phyloP scores from a whole-genome alignment of 148 eudicot species.

The Chenopodium formosanum region DNA sequence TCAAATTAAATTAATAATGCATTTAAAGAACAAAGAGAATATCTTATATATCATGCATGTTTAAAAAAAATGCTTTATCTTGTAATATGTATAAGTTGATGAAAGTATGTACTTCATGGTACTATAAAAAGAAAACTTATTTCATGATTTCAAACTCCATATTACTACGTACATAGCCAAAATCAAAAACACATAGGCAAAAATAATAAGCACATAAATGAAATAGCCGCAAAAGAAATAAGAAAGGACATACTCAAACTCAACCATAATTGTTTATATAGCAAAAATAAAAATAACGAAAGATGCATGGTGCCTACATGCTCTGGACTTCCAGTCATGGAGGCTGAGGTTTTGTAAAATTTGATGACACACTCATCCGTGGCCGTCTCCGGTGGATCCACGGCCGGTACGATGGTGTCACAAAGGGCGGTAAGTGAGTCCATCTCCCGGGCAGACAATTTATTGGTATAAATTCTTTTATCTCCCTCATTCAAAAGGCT shows the following conservation, averaged over 20 bases:
- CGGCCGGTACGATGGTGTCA: constrained; percentile 54
- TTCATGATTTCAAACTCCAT: too few relatives aligned
- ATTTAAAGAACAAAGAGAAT: too few relatives aligned
- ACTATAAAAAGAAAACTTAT: too few relatives aligned
- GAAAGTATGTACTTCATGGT: neutral
- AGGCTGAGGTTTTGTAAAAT: constrained; percentile 50
- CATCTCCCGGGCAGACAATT: constrained; percentile 43
- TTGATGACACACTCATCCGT: constrained; percentile 20
- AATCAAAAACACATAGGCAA: too few relatives aligned
- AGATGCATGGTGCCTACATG: constrained; percentile 30
- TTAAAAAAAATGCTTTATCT: too few relatives aligned
- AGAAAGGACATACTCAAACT: too few relatives aligned
- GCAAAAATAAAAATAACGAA: too few relatives aligned
- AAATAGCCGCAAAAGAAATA: neutral
- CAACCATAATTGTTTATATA: too few relatives aligned
- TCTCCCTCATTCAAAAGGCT: constrained; percentile 9
- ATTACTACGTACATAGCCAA: too few relatives aligned
- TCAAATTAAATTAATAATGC: too few relatives aligned
- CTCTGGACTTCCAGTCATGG: constrained; percentile 46
- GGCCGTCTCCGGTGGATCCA: constrained; percentile 23
- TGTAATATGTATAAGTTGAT: neutral
- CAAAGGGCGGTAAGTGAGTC: constrained; percentile 55
- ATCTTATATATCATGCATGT: too few relatives aligned
- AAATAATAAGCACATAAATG: too few relatives aligned
- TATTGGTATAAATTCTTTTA: neutral